Conservation (phyloP, 2,329 filamentous ascomycete genomes). For the Penicillium sp. region DNA sequence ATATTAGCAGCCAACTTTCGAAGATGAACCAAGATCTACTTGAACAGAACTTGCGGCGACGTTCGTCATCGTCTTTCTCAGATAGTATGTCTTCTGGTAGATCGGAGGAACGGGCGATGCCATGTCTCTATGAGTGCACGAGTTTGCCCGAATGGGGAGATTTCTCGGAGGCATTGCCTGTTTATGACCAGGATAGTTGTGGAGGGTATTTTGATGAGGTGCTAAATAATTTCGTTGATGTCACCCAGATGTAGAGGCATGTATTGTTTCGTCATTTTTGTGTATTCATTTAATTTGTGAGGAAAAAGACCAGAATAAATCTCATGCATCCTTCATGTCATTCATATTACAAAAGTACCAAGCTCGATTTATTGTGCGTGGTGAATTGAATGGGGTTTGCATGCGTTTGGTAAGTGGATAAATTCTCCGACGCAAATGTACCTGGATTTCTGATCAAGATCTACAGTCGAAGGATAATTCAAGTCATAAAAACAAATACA, state of each 20-base stretch:
- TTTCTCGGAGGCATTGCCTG: background rate
- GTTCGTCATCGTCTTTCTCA: background rate
- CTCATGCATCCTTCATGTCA: background rate
- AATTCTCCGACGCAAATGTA: background rate
- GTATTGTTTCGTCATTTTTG: background rate
- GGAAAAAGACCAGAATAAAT: background rate
- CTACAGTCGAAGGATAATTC: background rate
- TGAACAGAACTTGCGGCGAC: background rate
- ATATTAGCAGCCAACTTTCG: conserved; percentile 10
- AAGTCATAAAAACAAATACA: background rate
- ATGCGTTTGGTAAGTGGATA: background rate
- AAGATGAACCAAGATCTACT: conserved; percentile 6
- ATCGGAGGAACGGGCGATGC: background rate
- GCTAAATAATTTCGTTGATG: background rate
- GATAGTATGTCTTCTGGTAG: background rate
- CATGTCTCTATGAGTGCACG: background rate
- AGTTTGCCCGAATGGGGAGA: background rate
- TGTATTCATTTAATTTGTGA: background rate
- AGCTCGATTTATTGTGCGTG: background rate
- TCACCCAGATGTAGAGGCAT: background rate
- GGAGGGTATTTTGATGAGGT: background rate
- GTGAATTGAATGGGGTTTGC: too few species aligned
- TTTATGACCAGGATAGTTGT: background rate
- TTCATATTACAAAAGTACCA: background rate
- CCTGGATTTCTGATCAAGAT: background rate